A percentile compares a stretch with the other conserved stretches of the same genome.
phyloP scores from a whole-genome alignment of 495 filamentous ascomycete genomes.

The Oidiodendron maius region DNA sequence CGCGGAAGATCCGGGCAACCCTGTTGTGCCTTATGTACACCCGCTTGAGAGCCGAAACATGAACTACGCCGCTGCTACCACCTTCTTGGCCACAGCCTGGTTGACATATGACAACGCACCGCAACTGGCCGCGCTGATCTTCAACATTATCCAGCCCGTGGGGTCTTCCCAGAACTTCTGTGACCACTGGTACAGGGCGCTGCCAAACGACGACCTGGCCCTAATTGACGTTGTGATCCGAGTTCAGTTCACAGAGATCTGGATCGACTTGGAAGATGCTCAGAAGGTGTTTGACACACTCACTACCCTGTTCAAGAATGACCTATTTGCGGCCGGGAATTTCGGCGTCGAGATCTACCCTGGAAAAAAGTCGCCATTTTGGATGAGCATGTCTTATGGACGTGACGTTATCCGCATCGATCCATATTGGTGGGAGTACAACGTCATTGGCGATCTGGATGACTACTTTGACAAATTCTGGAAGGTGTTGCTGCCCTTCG shows the following conservation, averaged over 20 bases:
- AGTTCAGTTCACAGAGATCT: constrained; percentile 5
- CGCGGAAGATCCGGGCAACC: constrained; percentile 1
- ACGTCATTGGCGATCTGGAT: constrained; percentile 2
- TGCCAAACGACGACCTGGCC: constrained; percentile 4
- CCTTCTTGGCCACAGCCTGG: constrained; percentile 2
- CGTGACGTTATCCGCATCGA: constrained; percentile 4
- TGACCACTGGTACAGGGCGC: constrained; percentile 2
- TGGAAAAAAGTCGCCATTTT: constrained; percentile 3
- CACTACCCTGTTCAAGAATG: constrained; percentile 1
- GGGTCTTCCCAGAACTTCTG: constrained; percentile 2
- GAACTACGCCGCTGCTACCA: constrained; percentile 2
- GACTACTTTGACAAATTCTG: constrained; percentile 1
- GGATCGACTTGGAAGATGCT: constrained; percentile 3
- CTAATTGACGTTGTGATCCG: constrained; percentile 1
- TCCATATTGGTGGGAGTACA: constrained; percentile 5
- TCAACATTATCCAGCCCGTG: constrained; percentile 1
- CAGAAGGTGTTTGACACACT: constrained; percentile 5
- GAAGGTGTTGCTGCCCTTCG: constrained; percentile 2
- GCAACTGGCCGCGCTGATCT: constrained; percentile 2
- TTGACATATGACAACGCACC: constrained; percentile 3
- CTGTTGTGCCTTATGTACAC: constrained; percentile 1
- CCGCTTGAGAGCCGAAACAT: constrained; percentile 1
- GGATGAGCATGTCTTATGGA: constrained; percentile 7
- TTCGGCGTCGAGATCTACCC: constrained; percentile 7
- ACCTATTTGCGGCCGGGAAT: neutral